phyloP scores from a whole-genome alignment of 768 basidiomycete genomes.

The Leccinum subgranulosum region DNA sequence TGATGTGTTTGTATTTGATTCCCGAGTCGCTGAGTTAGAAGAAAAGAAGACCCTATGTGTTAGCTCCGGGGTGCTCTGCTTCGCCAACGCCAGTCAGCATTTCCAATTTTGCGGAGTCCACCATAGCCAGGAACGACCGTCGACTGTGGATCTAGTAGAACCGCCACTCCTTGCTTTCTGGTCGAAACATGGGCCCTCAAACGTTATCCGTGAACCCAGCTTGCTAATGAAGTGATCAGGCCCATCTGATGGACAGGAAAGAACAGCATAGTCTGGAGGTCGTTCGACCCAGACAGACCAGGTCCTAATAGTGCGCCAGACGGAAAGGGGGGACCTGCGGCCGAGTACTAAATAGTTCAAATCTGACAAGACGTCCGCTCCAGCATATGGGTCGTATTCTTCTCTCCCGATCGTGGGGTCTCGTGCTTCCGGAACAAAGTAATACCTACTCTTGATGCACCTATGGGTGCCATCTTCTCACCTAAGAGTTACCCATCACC shows the following conservation, averaged over 20 bases:
- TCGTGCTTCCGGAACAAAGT: background rate
- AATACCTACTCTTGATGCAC: background rate
- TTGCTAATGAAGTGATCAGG: background rate
- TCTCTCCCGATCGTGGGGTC: constrained; percentile 8
- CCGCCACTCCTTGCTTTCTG: constrained; percentile 40
- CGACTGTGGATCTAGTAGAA: constrained; percentile 46
- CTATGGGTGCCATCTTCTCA: background rate
- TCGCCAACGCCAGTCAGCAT: background rate
- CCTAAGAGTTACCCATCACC: background rate
- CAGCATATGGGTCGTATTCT: constrained; percentile 2
- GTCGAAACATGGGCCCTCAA: constrained; percentile 28
- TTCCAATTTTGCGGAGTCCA: constrained; percentile 3
- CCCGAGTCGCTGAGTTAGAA: constrained; percentile 64
- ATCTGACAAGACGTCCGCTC: constrained; percentile 13
- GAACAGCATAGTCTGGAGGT: constrained; percentile 14
- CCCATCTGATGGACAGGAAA: background rate
- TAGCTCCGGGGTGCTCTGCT: background rate
- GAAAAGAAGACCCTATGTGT: constrained; percentile 73
- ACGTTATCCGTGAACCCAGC: background rate
- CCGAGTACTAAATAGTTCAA: background rate
- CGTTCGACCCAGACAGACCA: constrained; percentile 6
- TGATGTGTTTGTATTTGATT: constrained; percentile 78
- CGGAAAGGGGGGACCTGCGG: constrained; percentile 15
- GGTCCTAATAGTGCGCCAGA: constrained; percentile 3
- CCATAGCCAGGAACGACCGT: constrained; percentile 64